A percentile compares a stretch with the other conserved stretches of the same genome.
Conservation (phyloP, 2,329 filamentous ascomycete genomes). For the Fusarium verticillioides region DNA sequence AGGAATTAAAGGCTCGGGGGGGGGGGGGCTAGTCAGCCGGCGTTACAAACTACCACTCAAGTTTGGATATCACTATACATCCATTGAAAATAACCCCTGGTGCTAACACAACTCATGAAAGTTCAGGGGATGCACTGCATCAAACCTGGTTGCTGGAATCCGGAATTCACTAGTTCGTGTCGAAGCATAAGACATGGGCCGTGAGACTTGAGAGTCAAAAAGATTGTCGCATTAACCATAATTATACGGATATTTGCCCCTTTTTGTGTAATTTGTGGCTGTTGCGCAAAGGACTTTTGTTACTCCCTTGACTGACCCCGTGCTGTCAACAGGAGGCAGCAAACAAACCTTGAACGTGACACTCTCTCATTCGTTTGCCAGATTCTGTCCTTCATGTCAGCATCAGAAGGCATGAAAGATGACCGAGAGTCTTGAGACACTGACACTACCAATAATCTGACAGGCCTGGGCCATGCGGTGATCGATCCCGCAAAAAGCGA, state of each 20-base stretch:
- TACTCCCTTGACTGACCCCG: constrained; percentile 2
- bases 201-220: constrained; percentile 22
- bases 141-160: constrained; percentile 17
- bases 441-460: constrained; percentile 44
- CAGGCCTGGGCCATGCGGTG: constrained; percentile 35
- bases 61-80: constrained; percentile 17
- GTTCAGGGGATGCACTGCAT: constrained; percentile 1
- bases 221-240: constrained; percentile 16
- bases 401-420: constrained; percentile 18
- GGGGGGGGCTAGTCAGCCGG: constrained; percentile 2
- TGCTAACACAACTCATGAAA: constrained; percentile 11
- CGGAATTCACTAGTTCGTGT: constrained; percentile 3
- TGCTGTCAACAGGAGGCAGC: not conserved
- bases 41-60: constrained; percentile 19
- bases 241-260: not conserved
- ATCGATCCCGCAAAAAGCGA: constrained; percentile 33
- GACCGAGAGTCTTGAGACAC: constrained; percentile 34
- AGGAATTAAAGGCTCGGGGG: constrained; percentile 34
- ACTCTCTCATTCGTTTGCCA: not conserved
- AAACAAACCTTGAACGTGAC: constrained; percentile 4
- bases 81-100: constrained; percentile 33
- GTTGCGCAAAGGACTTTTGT: constrained; percentile 2
- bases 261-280: constrained; percentile 27
- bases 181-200: constrained; percentile 4
- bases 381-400: constrained; percentile 5